Evolutionary conservation across 139 green algal genomes (phyloP).

Genomic region (Closterium sp.): DNA sequence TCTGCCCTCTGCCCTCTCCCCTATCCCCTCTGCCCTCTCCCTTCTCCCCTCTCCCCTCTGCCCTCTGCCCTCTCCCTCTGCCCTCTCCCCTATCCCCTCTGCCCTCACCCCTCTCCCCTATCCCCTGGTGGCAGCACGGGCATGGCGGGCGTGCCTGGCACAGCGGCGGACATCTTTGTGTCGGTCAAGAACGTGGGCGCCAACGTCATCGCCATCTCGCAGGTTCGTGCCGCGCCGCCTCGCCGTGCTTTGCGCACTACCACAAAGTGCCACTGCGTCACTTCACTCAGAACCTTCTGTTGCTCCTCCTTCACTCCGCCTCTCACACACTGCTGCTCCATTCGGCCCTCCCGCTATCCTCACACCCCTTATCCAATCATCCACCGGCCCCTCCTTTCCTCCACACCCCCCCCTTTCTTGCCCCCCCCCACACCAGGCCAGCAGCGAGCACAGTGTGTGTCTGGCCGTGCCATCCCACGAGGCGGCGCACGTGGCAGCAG

Average conservation of each 20-base stretch:
- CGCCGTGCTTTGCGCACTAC: background rate
- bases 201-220: conserved; percentile 98
- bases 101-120: no score
- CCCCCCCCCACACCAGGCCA: conserved; percentile 57
- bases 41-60: background rate
- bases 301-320: background rate
- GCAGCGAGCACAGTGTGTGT: conserved; percentile 91
- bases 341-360: no score
- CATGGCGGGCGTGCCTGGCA: conserved; percentile 95
- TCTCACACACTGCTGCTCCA: background rate
- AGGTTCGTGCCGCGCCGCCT: conserved; percentile 40
- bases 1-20: background rate
- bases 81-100: background rate
- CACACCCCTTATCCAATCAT: no score
- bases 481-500: background rate
- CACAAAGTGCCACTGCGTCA: no score
- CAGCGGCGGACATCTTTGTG: conserved; percentile 80
- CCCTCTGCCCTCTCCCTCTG: background rate
- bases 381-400: background rate
- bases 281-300: background rate
- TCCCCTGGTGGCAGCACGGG: conserved; percentile 74
- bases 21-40: no score
- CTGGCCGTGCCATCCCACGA: conserved; percentile 65
- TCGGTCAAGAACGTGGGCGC: conserved; percentile 78
- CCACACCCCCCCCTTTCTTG: background rate